phyloP scores from a whole-genome alignment of 768 basidiomycete genomes.

The Botryobasidium botryosum region DNA sequence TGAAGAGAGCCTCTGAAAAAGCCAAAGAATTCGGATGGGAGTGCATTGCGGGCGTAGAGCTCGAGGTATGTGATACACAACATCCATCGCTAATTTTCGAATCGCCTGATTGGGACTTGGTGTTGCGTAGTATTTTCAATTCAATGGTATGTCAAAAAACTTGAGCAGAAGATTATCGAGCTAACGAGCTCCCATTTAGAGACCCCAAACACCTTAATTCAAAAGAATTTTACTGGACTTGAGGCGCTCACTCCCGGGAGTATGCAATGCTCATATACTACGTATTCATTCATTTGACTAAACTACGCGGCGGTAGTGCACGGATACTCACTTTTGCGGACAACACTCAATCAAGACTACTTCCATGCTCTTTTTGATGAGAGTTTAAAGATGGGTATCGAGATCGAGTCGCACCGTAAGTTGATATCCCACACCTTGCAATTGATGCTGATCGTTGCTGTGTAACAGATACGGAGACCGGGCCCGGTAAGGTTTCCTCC shows the following conservation, averaged over 20 bases:
- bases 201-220: slow-evolving; percentile 53
- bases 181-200: slow-evolving; percentile 30
- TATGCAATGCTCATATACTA: slow-evolving; percentile 27
- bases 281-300: neutral
- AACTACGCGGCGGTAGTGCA: slow-evolving; percentile 45
- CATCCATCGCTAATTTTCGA: neutral
- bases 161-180: too few species aligned
- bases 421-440: slow-evolving; percentile 6
- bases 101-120: neutral
- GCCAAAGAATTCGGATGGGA: slow-evolving; percentile 34
- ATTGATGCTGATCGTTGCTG: neutral
- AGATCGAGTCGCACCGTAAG: slow-evolving; percentile 75
- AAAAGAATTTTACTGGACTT: slow-evolving; percentile 63
- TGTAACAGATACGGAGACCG: slow-evolving; percentile 70
- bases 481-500: slow-evolving; percentile 35
- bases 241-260: slow-evolving; percentile 83
- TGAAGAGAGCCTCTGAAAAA: slow-evolving; percentile 39
- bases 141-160: slow-evolving; percentile 65
- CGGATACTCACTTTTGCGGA: slow-evolving; percentile 85
- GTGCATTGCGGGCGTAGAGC: slow-evolving; percentile 81
- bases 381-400: slow-evolving; percentile 51
- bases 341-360: slow-evolving; percentile 76
- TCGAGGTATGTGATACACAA: slow-evolving; percentile 76
- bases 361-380: slow-evolving; percentile 80
- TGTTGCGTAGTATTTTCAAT: slow-evolving; percentile 59